phyloP scores from a whole-genome alignment of 1,139 yeast species.

The Suhomyces chickasaworum region DNA sequence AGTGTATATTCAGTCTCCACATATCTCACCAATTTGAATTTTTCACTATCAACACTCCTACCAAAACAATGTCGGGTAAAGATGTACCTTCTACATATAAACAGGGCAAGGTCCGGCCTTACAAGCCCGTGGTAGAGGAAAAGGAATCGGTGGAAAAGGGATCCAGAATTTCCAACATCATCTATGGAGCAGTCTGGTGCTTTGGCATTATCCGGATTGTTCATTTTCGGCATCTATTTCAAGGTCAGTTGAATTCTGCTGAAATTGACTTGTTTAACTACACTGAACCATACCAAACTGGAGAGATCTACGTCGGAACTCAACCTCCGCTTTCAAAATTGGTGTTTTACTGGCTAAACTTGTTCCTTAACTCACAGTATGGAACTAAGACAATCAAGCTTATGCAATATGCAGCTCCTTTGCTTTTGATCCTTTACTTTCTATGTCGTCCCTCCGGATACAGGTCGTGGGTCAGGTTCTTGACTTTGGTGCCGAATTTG shows the following conservation, averaged over 20 bases:
- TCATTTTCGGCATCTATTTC: not conserved
- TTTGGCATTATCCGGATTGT: not conserved
- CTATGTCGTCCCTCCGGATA: no score
- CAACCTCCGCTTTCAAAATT: constrained; percentile 65
- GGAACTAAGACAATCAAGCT: no score
- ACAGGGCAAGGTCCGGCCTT: constrained; percentile 8
- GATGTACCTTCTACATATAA: not conserved
- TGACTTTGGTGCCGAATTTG: no score
- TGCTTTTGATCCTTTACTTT: not conserved
- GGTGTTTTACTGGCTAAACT: constrained; percentile 41
- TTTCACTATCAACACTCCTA: not conserved
- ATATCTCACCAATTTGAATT: not conserved
- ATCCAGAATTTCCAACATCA: not conserved
- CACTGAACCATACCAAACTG: constrained; percentile 51
- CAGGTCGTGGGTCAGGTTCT: no score
- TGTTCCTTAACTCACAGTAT: not conserved
- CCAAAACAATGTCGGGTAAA: not conserved
- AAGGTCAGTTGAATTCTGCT: not conserved
- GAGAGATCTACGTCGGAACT: constrained; percentile 61
- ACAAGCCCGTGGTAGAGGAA: constrained; percentile 2
- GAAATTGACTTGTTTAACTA: constrained; percentile 1
- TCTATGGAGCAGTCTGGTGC: not conserved
- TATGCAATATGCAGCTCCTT: not conserved
- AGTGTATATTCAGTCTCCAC: not conserved
- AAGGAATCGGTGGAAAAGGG: not conserved